A percentile compares a stretch with the other conserved stretches of the same genome.
Conservation (phyloP, 768 basidiomycete species). For the Pulveroboletus sp. region DNA sequence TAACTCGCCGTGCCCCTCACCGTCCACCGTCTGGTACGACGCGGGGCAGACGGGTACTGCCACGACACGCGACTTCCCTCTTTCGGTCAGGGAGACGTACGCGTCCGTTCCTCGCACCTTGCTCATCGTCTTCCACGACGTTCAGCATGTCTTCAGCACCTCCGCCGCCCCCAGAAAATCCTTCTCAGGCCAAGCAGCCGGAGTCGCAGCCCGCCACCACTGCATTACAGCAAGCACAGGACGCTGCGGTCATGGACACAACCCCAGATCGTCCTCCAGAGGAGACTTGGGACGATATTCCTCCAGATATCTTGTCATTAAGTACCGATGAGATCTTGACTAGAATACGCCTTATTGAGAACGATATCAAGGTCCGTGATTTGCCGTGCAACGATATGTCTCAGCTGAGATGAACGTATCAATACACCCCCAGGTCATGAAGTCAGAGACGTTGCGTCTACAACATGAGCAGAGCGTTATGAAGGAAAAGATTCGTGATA, state of each 20-base stretch:
- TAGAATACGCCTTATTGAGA: conserved; percentile 89
- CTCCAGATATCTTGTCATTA: conserved; percentile 75
- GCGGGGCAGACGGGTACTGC: background rate
- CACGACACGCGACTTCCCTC: conserved; percentile 15
- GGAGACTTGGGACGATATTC: conserved; percentile 90
- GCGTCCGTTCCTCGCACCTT: conserved; percentile 16
- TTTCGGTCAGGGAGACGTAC: conserved; percentile 24
- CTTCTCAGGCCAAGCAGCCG: conserved; percentile 46
- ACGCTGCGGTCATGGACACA: conserved; percentile 59
- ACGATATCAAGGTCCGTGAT: conserved; percentile 80
- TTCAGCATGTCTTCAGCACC: conserved; percentile 52
- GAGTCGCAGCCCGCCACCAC: conserved; percentile 35
- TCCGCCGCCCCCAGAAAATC: conserved; percentile 44
- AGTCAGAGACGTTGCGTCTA: conserved; percentile 86
- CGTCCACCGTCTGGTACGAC: background rate
- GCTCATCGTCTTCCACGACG: conserved; percentile 1
- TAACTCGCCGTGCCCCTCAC: conserved; percentile 5
- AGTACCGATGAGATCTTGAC: conserved; percentile 85
- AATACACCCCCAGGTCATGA: conserved; percentile 74
- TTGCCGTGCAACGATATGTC: background rate
- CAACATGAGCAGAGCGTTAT: conserved; percentile 94
- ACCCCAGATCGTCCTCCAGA: conserved; percentile 64
- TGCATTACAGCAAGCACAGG: conserved; percentile 30
- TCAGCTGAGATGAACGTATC: background rate
- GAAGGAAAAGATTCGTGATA: conserved; percentile 98